Evolutionary conservation across 257 asterid genomes (phyloP).

Genomic region (Solanum paucissectum): DNA sequence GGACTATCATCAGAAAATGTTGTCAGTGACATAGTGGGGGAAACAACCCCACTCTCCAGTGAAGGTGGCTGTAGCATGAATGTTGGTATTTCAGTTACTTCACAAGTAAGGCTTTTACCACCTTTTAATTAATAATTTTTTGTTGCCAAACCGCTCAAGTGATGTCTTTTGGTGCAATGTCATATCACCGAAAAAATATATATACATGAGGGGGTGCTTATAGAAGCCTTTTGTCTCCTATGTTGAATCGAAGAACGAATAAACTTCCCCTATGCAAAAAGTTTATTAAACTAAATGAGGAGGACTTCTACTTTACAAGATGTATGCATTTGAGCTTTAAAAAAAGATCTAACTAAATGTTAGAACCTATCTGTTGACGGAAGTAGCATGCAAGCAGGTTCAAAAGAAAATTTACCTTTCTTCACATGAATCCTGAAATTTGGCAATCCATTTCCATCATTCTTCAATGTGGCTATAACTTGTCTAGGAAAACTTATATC

Average conservation of each 20-base stretch:
- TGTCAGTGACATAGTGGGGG: conserved; percentile 34
- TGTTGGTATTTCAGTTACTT: conserved; percentile 33
- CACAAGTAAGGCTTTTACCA: not conserved
- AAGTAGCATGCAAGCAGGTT: not conserved
- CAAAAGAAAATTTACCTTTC: not conserved
- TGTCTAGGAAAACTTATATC: not conserved
- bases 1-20: conserved; percentile 65
- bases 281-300: not conserved
- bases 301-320: not conserved
- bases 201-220: not conserved
- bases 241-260: not conserved
- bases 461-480: not conserved
- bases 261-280: not conserved
- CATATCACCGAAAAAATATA: not conserved
- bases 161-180: not conserved
- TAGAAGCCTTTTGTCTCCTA: not conserved
- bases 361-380: not conserved
- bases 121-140: not conserved
- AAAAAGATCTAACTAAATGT: not conserved
- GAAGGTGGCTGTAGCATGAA: conserved; percentile 63
- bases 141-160: not conserved
- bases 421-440: not conserved
- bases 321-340: not conserved
- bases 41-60: conserved; percentile 49
- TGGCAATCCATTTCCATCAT: not conserved